These are phyloP conservation scores for Rutidosis leptorrhynchoides DNA, from an alignment of 129 eudicot species.

Conservation along the genomic window DNA sequence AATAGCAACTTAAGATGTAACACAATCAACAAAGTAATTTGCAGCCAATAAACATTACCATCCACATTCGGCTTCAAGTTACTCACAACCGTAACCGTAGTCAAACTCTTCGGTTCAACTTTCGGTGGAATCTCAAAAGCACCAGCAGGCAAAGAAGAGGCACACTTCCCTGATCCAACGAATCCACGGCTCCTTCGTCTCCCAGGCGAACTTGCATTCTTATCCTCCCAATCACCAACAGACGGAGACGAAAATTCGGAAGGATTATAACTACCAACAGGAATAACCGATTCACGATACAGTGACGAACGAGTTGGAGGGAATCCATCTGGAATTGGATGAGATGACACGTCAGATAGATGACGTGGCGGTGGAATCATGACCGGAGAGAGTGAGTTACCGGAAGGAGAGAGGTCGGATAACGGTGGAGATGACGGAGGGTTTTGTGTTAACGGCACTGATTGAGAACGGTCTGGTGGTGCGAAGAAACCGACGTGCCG, in stretches of 20 bases:
- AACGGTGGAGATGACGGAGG: slow-evolving; percentile 43
- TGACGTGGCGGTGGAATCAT: slow-evolving; percentile 88
- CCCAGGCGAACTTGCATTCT: slow-evolving; percentile 35
- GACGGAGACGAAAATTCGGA: slow-evolving; percentile 38
- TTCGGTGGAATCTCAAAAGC: slow-evolving; percentile 43
- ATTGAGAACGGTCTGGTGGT: slow-evolving; percentile 48
- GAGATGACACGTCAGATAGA: slow-evolving; percentile 48
- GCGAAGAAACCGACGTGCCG: slow-evolving; percentile 90
- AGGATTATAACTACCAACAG: slow-evolving; percentile 39
- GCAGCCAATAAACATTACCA: slow-evolving; percentile 1
- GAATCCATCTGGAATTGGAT: slow-evolving; percentile 26
- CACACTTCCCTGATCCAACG: slow-evolving; percentile 47
- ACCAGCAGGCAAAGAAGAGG: slow-evolving; percentile 62
- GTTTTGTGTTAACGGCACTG: slow-evolving; percentile 41
- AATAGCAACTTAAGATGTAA: neutral
- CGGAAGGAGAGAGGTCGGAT: slow-evolving; percentile 52
- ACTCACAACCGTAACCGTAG: slow-evolving; percentile 47
- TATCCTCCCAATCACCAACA: slow-evolving; percentile 39
- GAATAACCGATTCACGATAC: slow-evolving; percentile 38
- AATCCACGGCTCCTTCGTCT: slow-evolving; percentile 21
- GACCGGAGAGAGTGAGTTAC: slow-evolving; percentile 79
- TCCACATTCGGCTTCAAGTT: neutral
- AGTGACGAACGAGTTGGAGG: neutral
- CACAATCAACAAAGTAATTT: neutral
- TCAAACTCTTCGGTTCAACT: slow-evolving; percentile 51